phyloP scores from a whole-genome alignment of 176 grass and related monocot genomes.

The Urochloa ruziziensis region DNA sequence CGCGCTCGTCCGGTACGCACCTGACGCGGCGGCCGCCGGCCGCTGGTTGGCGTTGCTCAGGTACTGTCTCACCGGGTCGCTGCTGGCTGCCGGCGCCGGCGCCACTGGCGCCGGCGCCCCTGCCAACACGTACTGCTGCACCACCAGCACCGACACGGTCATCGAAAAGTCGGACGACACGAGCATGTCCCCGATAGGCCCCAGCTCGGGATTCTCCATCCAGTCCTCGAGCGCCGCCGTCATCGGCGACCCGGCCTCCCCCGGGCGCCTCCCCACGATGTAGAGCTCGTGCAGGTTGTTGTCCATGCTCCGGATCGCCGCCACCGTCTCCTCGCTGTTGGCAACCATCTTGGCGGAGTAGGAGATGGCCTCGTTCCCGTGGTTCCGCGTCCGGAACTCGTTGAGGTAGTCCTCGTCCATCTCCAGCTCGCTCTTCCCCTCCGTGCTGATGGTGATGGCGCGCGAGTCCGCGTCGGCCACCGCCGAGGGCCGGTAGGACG shows the following conservation, averaged over 20 bases:
- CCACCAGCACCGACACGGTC: conserved; percentile 65
- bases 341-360: conserved; percentile 44
- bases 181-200: conserved; percentile 83
- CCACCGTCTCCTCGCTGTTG: conserved; percentile 75
- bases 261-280: conserved; percentile 66
- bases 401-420: conserved; percentile 74
- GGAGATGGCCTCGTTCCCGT: conserved; percentile 35
- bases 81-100: not conserved
- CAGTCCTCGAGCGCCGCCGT: conserved; percentile 65
- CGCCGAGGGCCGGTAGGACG: not conserved
- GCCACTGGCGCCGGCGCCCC: not conserved
- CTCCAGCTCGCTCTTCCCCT: conserved; percentile 40
- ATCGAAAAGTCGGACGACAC: conserved; percentile 74
- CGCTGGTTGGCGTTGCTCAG: conserved; percentile 56
- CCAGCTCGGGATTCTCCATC: conserved; percentile 85
- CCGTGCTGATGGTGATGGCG: conserved; percentile 32
- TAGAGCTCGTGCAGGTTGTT: conserved; percentile 57
- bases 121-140: conserved; percentile 69
- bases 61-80: conserved; percentile 43
- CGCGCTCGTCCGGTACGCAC: conserved; percentile 11
- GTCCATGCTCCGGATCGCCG: conserved; percentile 58
- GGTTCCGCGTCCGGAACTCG: conserved; percentile 59
- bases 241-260: conserved; percentile 45
- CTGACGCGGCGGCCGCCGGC: conserved; percentile 13
- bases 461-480: conserved; percentile 21